Conservation (phyloP, 352 stramenopile genomes). For the Pythium aristosporum region DNA sequence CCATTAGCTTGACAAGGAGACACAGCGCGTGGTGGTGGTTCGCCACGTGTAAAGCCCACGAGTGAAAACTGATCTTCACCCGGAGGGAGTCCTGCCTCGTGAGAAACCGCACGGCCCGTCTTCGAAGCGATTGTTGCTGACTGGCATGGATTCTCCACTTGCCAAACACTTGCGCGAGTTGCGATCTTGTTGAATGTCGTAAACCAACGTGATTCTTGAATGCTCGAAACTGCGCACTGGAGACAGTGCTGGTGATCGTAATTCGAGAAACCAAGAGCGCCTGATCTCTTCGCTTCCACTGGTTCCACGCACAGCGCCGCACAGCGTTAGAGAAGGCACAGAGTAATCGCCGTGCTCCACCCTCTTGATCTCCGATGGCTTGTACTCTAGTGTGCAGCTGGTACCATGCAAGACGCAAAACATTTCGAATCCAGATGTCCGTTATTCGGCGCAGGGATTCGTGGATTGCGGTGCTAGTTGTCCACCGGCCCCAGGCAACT, state of each 20-base stretch:
- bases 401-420: not conserved
- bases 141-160: constrained; percentile 8
- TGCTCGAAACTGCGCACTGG: not conserved
- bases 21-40: not conserved
- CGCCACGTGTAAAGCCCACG: not conserved
- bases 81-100: not conserved
- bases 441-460: not conserved
- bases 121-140: constrained; percentile 2
- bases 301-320: constrained; percentile 4
- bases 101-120: not conserved
- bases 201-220: constrained; percentile 6
- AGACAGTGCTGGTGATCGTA: not conserved
- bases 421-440: not conserved
- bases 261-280: not conserved
- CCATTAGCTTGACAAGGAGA: not conserved
- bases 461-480: too few relatives aligned
- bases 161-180: constrained; percentile 3
- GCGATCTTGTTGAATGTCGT: constrained; percentile 3
- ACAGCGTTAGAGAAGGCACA: not conserved
- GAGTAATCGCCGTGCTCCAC: not conserved
- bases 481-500: not conserved
- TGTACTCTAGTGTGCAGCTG: not conserved
- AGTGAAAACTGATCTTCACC: constrained; percentile 8
- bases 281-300: constrained; percentile 18
- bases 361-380: not conserved